Evolutionary conservation across 176 grass and related monocot species (phyloP).

Genomic region (Areca catechu): DNA sequence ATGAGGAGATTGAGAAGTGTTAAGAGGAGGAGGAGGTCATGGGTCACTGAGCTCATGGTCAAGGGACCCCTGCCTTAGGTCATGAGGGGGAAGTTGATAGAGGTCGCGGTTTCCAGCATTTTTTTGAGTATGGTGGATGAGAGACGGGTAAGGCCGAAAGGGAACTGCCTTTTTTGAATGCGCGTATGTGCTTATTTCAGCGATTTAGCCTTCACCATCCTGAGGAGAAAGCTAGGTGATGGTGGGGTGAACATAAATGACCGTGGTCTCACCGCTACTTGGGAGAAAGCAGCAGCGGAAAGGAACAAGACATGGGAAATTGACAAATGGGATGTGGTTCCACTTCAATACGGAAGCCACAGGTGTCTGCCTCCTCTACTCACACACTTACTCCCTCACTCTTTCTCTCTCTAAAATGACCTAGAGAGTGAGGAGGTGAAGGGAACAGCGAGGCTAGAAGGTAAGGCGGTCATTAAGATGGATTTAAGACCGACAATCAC

Average conservation of each 20-base stretch:
- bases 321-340: constrained; percentile 20
- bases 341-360: constrained; percentile 22
- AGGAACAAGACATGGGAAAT: constrained; percentile 26
- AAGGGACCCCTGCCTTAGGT: constrained; percentile 35
- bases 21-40: constrained; percentile 20
- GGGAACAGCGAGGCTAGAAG: neutral
- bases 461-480: constrained; percentile 5
- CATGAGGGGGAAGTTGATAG: neutral
- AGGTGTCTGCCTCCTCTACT: constrained; percentile 13
- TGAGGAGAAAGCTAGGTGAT: neutral
- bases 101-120: too few species aligned
- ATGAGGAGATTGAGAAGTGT: constrained; percentile 39
- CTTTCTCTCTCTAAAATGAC: neutral
- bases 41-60: constrained; percentile 45
- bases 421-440: neutral
- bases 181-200: neutral
- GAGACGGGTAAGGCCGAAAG: constrained; percentile 1
- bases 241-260: constrained; percentile 11
- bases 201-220: neutral
- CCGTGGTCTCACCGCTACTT: neutral
- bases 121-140: constrained; percentile 8
- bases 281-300: constrained; percentile 8
- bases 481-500: constrained; percentile 31
- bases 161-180: too few species aligned
- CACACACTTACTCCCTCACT: neutral